Conservation (phyloP, 2,329 filamentous ascomycete species). For the Colletotrichum cordylinicola region DNA sequence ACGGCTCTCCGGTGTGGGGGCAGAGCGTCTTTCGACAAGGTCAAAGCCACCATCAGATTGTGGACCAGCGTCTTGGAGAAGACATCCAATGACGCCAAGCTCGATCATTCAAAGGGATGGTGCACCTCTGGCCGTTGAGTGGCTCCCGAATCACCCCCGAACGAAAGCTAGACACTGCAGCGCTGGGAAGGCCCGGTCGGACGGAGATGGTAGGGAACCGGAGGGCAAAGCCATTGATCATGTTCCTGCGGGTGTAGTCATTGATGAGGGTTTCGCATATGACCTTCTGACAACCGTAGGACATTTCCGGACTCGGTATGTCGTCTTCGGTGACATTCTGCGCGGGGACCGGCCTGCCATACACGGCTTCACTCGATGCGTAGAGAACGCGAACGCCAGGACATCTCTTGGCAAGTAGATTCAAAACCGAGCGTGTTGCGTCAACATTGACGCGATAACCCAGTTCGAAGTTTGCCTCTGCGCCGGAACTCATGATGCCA, state of each 20-base stretch:
- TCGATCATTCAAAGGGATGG: background rate
- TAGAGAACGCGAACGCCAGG: slow-evolving; percentile 57
- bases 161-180: background rate
- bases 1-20: background rate
- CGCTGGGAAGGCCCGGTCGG: background rate
- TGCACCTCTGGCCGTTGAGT: background rate
- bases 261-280: slow-evolving; percentile 60
- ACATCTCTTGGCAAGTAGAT: slow-evolving; percentile 48
- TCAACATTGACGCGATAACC: slow-evolving; percentile 54
- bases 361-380: slow-evolving; percentile 59
- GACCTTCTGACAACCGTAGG: slow-evolving; percentile 61
- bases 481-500: slow-evolving; percentile 62
- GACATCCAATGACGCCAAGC: background rate
- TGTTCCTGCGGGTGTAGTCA: slow-evolving; percentile 52
- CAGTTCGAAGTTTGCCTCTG: slow-evolving; percentile 59
- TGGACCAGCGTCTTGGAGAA: background rate
- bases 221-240: slow-evolving; percentile 61
- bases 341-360: slow-evolving; percentile 49
- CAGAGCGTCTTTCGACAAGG: background rate
- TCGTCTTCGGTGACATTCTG: slow-evolving; percentile 48
- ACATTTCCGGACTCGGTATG: slow-evolving; percentile 55
- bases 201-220: slow-evolving; percentile 56
- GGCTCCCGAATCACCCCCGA: background rate
- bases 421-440: slow-evolving; percentile 53
- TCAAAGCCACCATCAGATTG: background rate